Evolutionary conservation across 2,329 filamentous ascomycete genomes (phyloP).

Genomic region (Nothopassalora personata): DNA sequence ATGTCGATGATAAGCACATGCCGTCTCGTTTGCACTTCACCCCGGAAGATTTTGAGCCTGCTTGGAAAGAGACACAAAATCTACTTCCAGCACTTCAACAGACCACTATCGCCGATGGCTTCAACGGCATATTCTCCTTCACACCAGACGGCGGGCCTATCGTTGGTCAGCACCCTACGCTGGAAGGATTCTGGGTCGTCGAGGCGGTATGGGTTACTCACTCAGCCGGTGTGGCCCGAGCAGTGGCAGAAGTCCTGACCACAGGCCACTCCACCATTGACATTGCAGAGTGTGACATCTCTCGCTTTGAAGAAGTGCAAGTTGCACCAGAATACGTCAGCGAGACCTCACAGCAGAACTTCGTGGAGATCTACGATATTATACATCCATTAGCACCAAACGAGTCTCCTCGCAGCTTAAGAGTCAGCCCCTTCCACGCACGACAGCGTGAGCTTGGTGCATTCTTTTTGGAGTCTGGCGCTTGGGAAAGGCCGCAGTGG

Average conservation of each 20-base stretch:
- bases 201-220: constrained; percentile 65
- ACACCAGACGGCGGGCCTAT: constrained; percentile 59
- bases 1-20: constrained; percentile 57
- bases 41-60: constrained; percentile 54
- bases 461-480: constrained; percentile 55
- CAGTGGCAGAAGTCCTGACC: constrained; percentile 55
- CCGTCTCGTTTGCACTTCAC: constrained; percentile 59
- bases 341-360: constrained; percentile 57
- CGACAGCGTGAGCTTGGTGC: constrained; percentile 53
- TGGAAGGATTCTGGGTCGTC: constrained; percentile 59
- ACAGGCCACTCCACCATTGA: constrained; percentile 53
- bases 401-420: constrained; percentile 53
- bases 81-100: constrained; percentile 51
- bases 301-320: constrained; percentile 58
- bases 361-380: constrained; percentile 61
- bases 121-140: constrained; percentile 63
- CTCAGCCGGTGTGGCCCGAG: constrained; percentile 57
- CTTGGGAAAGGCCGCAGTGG: constrained; percentile 61
- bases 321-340: constrained; percentile 51
- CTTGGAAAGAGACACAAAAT: constrained; percentile 53
- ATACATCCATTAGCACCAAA: constrained; percentile 56
- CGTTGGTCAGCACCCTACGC: constrained; percentile 52
- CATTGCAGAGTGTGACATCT: constrained; percentile 54
- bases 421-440: constrained; percentile 54
- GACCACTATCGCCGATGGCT: constrained; percentile 52